phyloP scores from a whole-genome alignment of 208 protist species.

The Acanthamoeba lenticulata region DNA sequence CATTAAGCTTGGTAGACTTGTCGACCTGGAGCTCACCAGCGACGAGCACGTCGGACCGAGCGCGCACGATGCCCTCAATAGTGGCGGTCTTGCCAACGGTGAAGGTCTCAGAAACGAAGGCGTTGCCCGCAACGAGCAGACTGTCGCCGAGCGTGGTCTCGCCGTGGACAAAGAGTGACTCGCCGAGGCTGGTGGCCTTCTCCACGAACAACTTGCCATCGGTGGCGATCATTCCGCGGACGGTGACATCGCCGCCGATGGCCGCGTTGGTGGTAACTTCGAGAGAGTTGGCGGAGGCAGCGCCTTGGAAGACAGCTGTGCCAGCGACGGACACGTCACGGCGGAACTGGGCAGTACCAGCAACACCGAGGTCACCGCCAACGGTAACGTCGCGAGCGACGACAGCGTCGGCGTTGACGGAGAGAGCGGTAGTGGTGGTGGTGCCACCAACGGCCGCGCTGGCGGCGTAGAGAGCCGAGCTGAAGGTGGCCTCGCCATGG shows the following conservation, averaged over 20 bases:
- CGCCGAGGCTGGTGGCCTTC: background rate
- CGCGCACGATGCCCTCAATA: background rate
- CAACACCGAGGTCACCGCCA: background rate
- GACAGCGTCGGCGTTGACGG: background rate
- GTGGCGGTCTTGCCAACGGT: background rate
- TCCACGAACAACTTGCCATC: background rate
- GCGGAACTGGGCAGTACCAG: background rate
- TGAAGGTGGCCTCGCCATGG: background rate
- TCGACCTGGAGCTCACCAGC: background rate
- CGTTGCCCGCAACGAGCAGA: background rate
- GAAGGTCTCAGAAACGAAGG: background rate
- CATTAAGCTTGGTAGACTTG: no score
- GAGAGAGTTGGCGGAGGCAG: background rate
- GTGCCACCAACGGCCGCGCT: background rate
- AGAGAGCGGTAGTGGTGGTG: background rate
- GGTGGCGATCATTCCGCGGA: background rate
- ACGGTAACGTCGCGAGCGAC: background rate
- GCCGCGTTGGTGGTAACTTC: background rate
- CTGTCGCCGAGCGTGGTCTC: background rate
- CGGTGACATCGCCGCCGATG: background rate
- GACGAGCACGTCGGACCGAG: background rate
- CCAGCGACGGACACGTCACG: background rate
- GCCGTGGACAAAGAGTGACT: background rate
- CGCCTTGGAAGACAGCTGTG: background rate
- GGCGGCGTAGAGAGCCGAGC: background rate